Evolutionary conservation across 371 early-diverging fungal species (phyloP), one percentile per base, ranked within the genome.

Genomic region (Mucor circinelloides): DNA sequence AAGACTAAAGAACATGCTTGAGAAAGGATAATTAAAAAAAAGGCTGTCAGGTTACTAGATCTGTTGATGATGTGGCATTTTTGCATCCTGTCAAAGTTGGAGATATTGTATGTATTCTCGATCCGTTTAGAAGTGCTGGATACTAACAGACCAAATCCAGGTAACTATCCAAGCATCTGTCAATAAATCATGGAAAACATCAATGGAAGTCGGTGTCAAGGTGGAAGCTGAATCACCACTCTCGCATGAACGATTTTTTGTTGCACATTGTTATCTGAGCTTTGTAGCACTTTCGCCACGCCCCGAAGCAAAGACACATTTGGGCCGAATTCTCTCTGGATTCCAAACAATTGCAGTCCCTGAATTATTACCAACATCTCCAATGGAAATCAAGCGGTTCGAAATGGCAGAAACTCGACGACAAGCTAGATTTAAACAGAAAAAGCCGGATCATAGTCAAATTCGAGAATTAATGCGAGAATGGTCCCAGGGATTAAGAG

Each of bases 181-280:
- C 6, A 93, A 90, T 60, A 84, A 86, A 63, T 79, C 89, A 2
- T 93, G 91, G 91, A 88, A 86, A 54, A 89, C 91, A 3, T 89
- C 89, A 0, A 91, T 93, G 91, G 93, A 93, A 76, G 85, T 84
- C 59, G 70, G 70, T 52, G 91, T 91, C 40, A 81, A 87, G 55
- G 90, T 93, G 32, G 89, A 89, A 66, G 86, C 89, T 3, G 91
- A 93, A 70, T 82, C 89, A 23, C 82, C 89, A 4, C 69, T 86
- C 27, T 82, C 90, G 1, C 84, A 87, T 9, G 82, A 83, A 5
- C 81, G 83, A 36, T 79, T 81, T 46, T 90, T 80, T 89, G 92
- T 78, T 66, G 92, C 80, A 3, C 87, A 88, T 70, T 92, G 91
- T 17, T 91, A 90, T 60, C 72, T 93, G 27, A 93, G 92, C 0